Evolutionary conservation across 2,329 filamentous ascomycete genomes (phyloP), one percentile per base, ranked within the genome.

Genomic region (Thelonectria discophora): DNA sequence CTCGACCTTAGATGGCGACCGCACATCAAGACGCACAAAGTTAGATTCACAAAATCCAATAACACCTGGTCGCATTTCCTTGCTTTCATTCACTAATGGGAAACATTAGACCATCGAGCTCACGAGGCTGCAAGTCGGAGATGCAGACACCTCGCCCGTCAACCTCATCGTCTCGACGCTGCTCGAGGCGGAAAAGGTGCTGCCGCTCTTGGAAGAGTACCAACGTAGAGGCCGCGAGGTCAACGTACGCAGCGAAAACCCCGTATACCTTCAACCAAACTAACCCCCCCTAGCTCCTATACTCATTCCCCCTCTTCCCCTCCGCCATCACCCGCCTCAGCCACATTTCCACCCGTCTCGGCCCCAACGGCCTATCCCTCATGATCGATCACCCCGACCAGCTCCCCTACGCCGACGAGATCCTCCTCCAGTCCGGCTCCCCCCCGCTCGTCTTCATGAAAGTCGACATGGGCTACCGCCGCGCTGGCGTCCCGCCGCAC

Each of bases 21-120:
- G 1, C 91, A 94, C 73, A 86, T 93, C 60, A 94, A 94, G 77
- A 92, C 90, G 20, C 91, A 94, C 74, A 94, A 94, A 79, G 89
- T 88, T 34, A n/a, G 43, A 45, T 12, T 1, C 9, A 27, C 10
- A 37, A 5, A 8, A 11, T 32, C 11, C 34, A 9, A 3, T 34
- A 37, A 37, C 15, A 10, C 27, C 27, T n/a, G 8, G 9, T 30
- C 27, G 6, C 2, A 8, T 30, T 10, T 30, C 5, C 27, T 30
- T 10, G 27, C 5, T 30, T 30, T 30, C 5, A 30, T 30, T 30
- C 7, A 30, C 27, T n/a, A n/a, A 30, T 5, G 5, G 27, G 27
- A 7, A 30, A 8, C 34, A 4, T 75, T 52, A 90, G 87, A 92
- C 90, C 4, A 55, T 55, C 1, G 84, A 92, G 73, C 75, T 91